Conservation (phyloP, 768 basidiomycete genomes). For the Lactarius indigo region DNA sequence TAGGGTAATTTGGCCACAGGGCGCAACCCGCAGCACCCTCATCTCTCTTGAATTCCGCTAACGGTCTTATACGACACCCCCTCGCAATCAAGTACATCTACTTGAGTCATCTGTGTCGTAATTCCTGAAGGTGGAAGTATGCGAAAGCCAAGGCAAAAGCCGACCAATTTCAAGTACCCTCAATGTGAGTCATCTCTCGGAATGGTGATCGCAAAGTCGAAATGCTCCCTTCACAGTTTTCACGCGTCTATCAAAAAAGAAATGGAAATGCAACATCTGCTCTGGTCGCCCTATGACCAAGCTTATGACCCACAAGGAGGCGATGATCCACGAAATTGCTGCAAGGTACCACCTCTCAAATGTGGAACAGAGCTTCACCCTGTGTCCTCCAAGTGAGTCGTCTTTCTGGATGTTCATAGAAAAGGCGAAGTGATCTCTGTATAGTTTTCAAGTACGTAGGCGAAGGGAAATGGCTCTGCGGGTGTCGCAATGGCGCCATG, state of each 20-base stretch:
- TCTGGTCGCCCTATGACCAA: constrained; percentile 24
- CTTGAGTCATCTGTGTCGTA: background rate
- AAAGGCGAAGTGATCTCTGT: background rate
- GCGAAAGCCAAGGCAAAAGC: constrained; percentile 14
- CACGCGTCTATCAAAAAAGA: constrained; percentile 22
- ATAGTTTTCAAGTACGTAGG: constrained; percentile 28
- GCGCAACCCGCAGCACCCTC: too few relatives aligned
- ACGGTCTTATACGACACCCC: too few relatives aligned
- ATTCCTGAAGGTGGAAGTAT: constrained; percentile 4
- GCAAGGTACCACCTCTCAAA: constrained; percentile 26
- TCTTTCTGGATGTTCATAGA: background rate
- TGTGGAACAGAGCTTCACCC: constrained; percentile 8
- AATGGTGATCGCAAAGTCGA: background rate
- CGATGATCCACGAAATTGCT: constrained; percentile 35
- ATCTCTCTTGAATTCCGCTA: too few relatives aligned
- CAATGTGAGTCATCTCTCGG: background rate
- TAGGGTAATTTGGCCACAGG: too few relatives aligned
- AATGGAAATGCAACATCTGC: constrained; percentile 34
- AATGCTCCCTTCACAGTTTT: constrained; percentile 26
- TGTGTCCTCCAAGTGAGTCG: background rate
- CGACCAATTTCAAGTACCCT: constrained; percentile 8
- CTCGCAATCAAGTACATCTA: too few relatives aligned
- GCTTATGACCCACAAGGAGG: constrained; percentile 31
- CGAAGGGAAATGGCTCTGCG: constrained; percentile 34
- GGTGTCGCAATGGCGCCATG: constrained; percentile 33